These are phyloP conservation scores for Aspergillus bridgeri DNA, from an alignment of 495 filamentous ascomycete species.

Conservation along the genomic window DNA sequence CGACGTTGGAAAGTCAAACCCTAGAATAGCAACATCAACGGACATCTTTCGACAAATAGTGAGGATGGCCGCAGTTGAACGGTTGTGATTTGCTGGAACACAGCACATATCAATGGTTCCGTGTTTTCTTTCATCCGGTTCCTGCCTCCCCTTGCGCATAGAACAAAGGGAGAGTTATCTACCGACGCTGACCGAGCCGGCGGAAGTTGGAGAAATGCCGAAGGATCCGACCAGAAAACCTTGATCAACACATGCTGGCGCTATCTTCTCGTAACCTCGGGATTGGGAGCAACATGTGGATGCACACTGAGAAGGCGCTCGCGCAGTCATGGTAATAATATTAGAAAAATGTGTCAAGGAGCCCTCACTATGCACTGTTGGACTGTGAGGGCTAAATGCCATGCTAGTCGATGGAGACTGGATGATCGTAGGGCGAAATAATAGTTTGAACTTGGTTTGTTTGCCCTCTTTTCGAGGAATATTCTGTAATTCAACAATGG, in stretches of 20 bases:
- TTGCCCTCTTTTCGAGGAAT: neutral
- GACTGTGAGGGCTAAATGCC: neutral
- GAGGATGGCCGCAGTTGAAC: too few species aligned
- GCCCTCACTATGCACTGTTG: too few species aligned
- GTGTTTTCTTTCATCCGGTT: neutral
- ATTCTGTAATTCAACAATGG: neutral
- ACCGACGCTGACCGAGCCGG: too few species aligned
- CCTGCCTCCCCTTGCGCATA: neutral
- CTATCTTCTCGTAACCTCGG: neutral
- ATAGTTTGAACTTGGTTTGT: neutral
- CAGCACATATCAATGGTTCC: neutral
- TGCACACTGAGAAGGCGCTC: too few species aligned
- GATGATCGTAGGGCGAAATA: neutral
- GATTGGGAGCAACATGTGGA: neutral
- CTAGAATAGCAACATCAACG: too few species aligned
- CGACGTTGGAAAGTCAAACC: neutral
- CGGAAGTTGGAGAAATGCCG: neutral
- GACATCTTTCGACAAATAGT: too few species aligned
- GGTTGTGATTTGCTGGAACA: neutral
- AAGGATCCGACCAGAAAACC: neutral
- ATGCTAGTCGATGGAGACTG: neutral
- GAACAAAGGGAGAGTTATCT: neutral
- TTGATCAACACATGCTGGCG: neutral
- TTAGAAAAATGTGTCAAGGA: too few species aligned
- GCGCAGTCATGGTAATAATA: too few species aligned